phyloP scores from a whole-genome alignment of 2,329 filamentous ascomycete species.

The Fusarium liriodendri region DNA sequence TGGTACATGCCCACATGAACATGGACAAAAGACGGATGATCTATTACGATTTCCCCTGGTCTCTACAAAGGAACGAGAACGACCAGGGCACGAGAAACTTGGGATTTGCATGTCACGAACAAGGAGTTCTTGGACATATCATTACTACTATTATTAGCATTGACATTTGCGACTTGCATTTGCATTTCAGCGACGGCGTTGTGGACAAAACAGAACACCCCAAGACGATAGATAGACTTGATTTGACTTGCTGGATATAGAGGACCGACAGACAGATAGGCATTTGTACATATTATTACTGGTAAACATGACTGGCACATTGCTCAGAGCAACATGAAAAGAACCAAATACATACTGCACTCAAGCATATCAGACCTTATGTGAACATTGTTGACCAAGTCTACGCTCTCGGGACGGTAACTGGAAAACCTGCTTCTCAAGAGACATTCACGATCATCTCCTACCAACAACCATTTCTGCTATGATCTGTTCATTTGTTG shows the following conservation, averaged over 20 bases:
- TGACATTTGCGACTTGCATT: constrained; percentile 8
- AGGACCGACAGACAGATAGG: constrained; percentile 4
- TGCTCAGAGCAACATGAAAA: background rate
- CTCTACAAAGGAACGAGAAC: background rate
- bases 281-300: constrained; percentile 10
- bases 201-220: constrained; percentile 2
- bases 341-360: background rate
- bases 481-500: constrained; percentile 1
- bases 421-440: background rate
- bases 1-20: constrained; percentile 1
- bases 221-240: constrained; percentile 8
- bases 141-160: constrained; percentile 4
- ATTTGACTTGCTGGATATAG: constrained; percentile 8
- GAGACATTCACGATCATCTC: background rate
- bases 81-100: constrained; percentile 14
- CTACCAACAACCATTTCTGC: background rate
- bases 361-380: background rate
- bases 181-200: constrained; percentile 32
- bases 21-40: background rate
- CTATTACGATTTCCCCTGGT: background rate
- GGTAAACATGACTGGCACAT: background rate
- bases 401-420: background rate
- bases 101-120: constrained; percentile 10
- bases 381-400: background rate
- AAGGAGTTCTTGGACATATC: constrained; percentile 20